Conservation (phyloP, 1,284 basidiomycete genomes). For the Schizophyllum amplum region DNA sequence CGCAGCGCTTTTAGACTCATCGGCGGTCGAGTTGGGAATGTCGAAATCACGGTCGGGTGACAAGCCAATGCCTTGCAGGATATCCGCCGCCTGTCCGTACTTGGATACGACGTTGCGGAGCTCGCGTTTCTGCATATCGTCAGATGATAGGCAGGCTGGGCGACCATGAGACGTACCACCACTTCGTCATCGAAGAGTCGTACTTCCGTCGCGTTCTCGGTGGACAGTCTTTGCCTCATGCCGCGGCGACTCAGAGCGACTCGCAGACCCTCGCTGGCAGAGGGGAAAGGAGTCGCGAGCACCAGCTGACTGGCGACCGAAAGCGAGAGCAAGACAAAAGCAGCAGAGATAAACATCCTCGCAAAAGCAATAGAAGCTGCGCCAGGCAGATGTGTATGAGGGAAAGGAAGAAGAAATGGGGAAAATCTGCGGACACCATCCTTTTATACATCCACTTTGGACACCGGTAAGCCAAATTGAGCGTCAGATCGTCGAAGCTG, state of each 20-base stretch:
- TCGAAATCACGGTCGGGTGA: conserved; percentile 22
- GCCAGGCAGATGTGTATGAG: neutral
- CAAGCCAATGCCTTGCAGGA: conserved; percentile 28
- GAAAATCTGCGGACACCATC: neutral
- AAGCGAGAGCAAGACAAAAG: neutral
- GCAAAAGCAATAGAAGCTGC: neutral
- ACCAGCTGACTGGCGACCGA: neutral
- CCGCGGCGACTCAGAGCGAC: neutral
- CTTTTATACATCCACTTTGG: neutral
- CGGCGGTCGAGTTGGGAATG: conserved; percentile 10
- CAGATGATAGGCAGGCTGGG: neutral
- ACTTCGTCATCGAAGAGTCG: neutral
- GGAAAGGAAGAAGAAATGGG: neutral
- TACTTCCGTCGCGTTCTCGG: neutral
- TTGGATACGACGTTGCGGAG: conserved; percentile 16
- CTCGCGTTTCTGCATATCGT: neutral
- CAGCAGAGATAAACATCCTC: neutral
- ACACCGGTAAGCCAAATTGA: neutral
- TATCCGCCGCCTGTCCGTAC: conserved; percentile 26
- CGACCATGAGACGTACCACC: neutral
- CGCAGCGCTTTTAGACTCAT: neutral
- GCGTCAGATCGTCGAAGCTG: neutral
- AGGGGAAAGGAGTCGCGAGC: neutral
- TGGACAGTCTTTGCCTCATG: neutral
- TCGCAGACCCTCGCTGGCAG: neutral